phyloP scores from a whole-genome alignment of 805 yeast species.

The Metschnikowia continentalis region DNA sequence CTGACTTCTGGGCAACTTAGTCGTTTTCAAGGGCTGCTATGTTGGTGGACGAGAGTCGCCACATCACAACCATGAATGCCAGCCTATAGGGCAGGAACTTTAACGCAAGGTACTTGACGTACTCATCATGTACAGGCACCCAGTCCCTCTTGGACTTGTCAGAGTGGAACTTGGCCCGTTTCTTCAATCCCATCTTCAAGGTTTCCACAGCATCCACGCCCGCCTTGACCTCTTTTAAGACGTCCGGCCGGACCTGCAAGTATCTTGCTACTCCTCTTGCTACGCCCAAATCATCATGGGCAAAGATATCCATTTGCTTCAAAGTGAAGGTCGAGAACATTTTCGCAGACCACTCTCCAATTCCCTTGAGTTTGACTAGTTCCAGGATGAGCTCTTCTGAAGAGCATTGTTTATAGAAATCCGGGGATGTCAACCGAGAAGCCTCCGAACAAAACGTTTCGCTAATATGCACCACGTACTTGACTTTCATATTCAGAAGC shows the following conservation, averaged over 20 bases:
- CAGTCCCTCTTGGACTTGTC: constrained; percentile 52
- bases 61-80: constrained; percentile 63
- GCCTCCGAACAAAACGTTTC: constrained; percentile 44
- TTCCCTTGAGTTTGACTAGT: constrained; percentile 57
- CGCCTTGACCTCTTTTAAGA: constrained; percentile 41
- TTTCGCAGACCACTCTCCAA: constrained; percentile 84
- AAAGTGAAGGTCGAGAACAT: constrained; percentile 80
- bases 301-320: constrained; percentile 63
- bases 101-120: constrained; percentile 52
- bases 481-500: constrained; percentile 61
- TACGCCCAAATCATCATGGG: constrained; percentile 77
- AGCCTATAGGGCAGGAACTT: constrained; percentile 63
- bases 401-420: constrained; percentile 33
- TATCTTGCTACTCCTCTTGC: constrained; percentile 76
- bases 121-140: constrained; percentile 60
- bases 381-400: constrained; percentile 47
- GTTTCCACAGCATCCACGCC: constrained; percentile 30
- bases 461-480: constrained; percentile 56
- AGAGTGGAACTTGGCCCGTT: constrained; percentile 33
- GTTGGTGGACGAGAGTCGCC: constrained; percentile 65
- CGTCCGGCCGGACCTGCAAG: constrained; percentile 48
- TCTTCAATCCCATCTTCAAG: constrained; percentile 27
- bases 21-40: constrained; percentile 41
- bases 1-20: neutral
- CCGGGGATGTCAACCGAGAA: constrained; percentile 27